Base-by-base conservation (phyloP, 139 green algal species). In the Coccomyxa sp. region DNA sequence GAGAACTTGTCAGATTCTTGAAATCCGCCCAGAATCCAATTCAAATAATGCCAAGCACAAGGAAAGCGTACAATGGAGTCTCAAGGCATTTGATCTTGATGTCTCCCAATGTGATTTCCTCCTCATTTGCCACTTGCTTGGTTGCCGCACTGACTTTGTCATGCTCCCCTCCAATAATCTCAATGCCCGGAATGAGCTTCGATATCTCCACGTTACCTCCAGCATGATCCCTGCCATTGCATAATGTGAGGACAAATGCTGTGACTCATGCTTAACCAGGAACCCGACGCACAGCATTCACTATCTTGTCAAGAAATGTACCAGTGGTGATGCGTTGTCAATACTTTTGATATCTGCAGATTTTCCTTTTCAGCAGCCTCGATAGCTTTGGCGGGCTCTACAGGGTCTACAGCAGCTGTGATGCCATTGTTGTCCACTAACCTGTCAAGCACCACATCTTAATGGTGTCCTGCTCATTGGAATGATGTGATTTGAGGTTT, bases 241-340 rank as follows among this genome's bases (percentile, higher is more conserved):
- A 82, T 27, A 3, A 25, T 28, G 17, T 75, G n/a, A 63, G 58
- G 25, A 77, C 30, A 83, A 38, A 83, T 32, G 80, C n/a, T 83
- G 80, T 66, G 60, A 60, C 63, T 77, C n/a, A 83, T 80, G 18
- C 4, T 51, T 51, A 51, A 51, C 38, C 38, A 51, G 63, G 63
- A 21, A 71, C 18, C 63, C 18, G 63, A 28, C 10, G 63, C 18
- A 71, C 63, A 71, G 18, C 18, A n/a, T n/a, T n/a, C n/a, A n/a
- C n/a, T n/a, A n/a, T n/a, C n/a, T 4, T 25, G 63, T 71, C 21
- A 25, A n/a, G 21, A 25, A 21, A 28, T 25, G 12, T n/a, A 60
- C 76, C 31, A 80, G 76, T 78, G 74, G 30, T 84, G 45, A 57
- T 84, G 81, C 13, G 81, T 84, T 15, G 81, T 84, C 0, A 84